phyloP scores from a whole-genome alignment of 768 basidiomycete genomes.

The Auricularia heimuer region DNA sequence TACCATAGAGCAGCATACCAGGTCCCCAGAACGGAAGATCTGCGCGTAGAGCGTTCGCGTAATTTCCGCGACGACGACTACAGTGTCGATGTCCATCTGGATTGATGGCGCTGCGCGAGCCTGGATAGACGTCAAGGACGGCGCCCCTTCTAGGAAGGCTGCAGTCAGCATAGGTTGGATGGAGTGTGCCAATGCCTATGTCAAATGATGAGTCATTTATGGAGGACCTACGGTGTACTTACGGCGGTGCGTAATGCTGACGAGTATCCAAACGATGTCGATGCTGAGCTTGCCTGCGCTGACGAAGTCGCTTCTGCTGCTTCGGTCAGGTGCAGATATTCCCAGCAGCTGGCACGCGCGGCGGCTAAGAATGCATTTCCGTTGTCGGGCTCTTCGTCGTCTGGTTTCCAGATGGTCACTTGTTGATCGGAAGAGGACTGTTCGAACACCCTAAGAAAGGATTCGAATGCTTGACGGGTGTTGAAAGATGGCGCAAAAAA shows the following conservation, averaged over 20 bases:
- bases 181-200: conserved; percentile 45
- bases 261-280: background rate
- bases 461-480: conserved; percentile 37
- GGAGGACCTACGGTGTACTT: background rate
- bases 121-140: conserved; percentile 61
- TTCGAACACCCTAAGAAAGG: conserved; percentile 41
- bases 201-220: too few relatives aligned
- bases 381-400: background rate
- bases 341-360: conserved; percentile 20
- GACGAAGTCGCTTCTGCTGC: background rate
- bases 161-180: conserved; percentile 74
- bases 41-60: conserved; percentile 49
- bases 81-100: conserved; percentile 26
- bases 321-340: background rate
- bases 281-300: background rate
- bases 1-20: conserved; percentile 22
- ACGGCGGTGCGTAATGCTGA: background rate
- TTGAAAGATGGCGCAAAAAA: conserved; percentile 55
- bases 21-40: conserved; percentile 32
- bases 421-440: background rate
- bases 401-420: background rate
- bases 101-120: conserved; percentile 41
- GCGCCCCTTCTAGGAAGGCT: conserved; percentile 81
- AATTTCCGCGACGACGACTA: conserved; percentile 50
- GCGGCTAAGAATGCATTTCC: conserved; percentile 12